Base-by-base conservation (phyloP, 1,284 basidiomycete genomes). In the Crocinoboletus sp. region DNA sequence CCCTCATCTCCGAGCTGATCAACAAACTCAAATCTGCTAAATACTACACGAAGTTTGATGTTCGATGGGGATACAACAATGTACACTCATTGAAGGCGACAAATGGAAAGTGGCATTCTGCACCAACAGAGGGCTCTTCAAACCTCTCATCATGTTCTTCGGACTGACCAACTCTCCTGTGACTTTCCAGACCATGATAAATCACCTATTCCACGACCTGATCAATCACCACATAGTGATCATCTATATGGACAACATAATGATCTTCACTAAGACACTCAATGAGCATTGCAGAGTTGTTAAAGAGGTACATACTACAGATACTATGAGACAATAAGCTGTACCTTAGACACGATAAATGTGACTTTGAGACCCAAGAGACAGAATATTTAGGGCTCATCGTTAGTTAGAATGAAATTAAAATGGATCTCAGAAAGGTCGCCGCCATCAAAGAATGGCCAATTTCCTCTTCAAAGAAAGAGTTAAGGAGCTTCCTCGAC, bases 391-490 rank as follows among this genome's bases (percentile, higher is more conserved):
- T 31, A 0, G 10, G 16, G 5, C 15, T 31, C 0, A 4, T 31
- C 0, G 16, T 31, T 0, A 0, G 4, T 0, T 5, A 31, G 4
- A 5, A 31, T 6, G 11, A 31, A 15, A 10, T 31, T 0, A 16
- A 31, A 3, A 31, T 31, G 30, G 9, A 31, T 5, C 1, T 2
- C 0, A 16, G 17, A 9, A 34, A 42, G 11, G n/a, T 30, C 3
- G 1, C 5, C 0, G 24, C 10, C 0, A 12, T 42, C 0, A 4
- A 0, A 3, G 19, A 29, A 0, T 42, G 25, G 32, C 41, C 20
- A 0, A 1, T 16, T 0, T 27, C 27, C 0, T 12, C 4, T 2
- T 16, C 7, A 0, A 19, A 16, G 3, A 28, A 42, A 5, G 10
- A 1, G 9, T 4, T 35, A 0, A 2, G n/a, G 5, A 32, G 17